These are phyloP conservation scores for Ilex paraguariensis DNA, from an alignment of 305 asterid genomes.

Conservation along the genomic window DNA sequence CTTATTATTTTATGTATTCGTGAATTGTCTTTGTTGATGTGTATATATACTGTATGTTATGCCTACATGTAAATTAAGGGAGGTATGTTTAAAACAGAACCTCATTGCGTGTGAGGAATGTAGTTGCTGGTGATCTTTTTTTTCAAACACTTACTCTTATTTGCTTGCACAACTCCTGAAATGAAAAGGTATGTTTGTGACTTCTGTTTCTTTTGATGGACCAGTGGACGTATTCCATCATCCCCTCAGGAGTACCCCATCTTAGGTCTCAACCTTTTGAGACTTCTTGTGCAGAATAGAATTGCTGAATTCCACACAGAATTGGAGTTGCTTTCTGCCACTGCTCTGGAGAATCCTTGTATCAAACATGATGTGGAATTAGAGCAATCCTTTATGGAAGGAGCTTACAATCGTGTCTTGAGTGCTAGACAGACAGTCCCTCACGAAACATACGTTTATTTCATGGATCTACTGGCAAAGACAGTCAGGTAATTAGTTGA, in stretches of 20 bases:
- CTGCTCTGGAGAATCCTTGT: conserved; percentile 86
- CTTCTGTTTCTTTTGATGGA: conserved; percentile 33
- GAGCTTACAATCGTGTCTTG: conserved; percentile 94
- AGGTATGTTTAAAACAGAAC: too few relatives aligned
- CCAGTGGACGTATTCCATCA: conserved; percentile 68
- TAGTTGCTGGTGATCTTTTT: too few relatives aligned
- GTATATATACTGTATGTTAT: too few relatives aligned
- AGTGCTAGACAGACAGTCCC: conserved; percentile 94
- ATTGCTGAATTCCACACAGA: conserved; percentile 98
- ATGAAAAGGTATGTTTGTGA: conserved; percentile 9
- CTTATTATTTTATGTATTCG: too few relatives aligned
- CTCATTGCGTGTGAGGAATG: too few relatives aligned
- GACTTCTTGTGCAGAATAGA: conserved; percentile 96
- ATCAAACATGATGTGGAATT: conserved; percentile 93
- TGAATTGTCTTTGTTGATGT: too few relatives aligned
- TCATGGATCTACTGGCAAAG: conserved; percentile 95
- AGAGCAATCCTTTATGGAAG: conserved; percentile 99
- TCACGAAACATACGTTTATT: conserved; percentile 80
- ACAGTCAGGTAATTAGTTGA: conserved; percentile 64
- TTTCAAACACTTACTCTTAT: not conserved
- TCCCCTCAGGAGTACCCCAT: conserved; percentile 91
- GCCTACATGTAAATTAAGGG: too few relatives aligned
- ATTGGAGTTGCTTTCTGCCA: conserved; percentile 74
- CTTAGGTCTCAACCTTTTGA: conserved; percentile 93
- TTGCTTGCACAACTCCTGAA: not conserved